Evolutionary conservation across 306 rosid genomes (phyloP).

Genomic region (Luffa aegyptiaca): DNA sequence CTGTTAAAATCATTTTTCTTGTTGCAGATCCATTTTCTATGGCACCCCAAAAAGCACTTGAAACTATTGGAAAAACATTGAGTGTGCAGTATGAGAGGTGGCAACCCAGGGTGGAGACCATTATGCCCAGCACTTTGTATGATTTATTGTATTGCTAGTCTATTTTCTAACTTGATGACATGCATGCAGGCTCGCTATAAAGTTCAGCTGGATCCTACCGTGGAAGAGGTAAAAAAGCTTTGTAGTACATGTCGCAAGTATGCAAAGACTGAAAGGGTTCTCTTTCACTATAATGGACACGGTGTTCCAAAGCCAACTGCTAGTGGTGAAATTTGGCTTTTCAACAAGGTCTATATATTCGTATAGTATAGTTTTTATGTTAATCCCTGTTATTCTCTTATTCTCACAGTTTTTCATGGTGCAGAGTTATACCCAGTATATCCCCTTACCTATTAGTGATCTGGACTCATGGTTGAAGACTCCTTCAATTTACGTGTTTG

Average conservation of each 20-base stretch:
- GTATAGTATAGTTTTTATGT: not conserved
- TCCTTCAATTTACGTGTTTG: constrained; percentile 94
- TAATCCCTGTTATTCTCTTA: not conserved
- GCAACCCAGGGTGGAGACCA: constrained; percentile 80
- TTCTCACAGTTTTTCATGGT: constrained; percentile 17
- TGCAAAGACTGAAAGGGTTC: constrained; percentile 90
- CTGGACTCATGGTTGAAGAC: constrained; percentile 99
- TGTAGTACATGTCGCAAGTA: constrained; percentile 74
- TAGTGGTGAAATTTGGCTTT: constrained; percentile 98
- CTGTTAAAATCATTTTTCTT: constrained; percentile 8
- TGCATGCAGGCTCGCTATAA: constrained; percentile 75
- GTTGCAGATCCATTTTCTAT: constrained; percentile 85
- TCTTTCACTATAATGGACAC: constrained; percentile 97
- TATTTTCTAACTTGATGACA: constrained; percentile 21
- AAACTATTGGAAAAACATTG: constrained; percentile 79
- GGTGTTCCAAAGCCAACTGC: constrained; percentile 98
- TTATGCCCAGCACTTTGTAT: constrained; percentile 9
- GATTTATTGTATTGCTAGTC: constrained; percentile 11
- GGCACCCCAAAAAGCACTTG: constrained; percentile 93
- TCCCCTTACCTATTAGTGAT: constrained; percentile 79
- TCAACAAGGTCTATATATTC: constrained; percentile 62
- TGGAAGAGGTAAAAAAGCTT: constrained; percentile 97
- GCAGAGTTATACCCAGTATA: constrained; percentile 97
- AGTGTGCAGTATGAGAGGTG: constrained; percentile 91
- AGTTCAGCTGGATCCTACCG: constrained; percentile 89